Evolutionary conservation across 73 alveolate genomes (phyloP).

Genomic region (Paramecium sonneborni): DNA sequence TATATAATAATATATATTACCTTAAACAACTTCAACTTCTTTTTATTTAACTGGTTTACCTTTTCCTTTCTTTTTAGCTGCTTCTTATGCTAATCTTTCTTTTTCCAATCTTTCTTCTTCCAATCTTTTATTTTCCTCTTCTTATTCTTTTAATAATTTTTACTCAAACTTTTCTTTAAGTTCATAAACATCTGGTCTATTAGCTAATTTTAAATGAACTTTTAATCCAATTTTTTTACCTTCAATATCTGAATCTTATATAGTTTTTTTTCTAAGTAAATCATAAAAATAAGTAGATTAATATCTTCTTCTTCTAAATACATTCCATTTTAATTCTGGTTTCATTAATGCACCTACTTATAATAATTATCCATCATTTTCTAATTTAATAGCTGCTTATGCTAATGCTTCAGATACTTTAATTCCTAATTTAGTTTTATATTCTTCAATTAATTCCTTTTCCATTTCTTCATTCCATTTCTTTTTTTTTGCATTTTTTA

Average conservation of each 20-base stretch:
- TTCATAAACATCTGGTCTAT: constrained; percentile 58
- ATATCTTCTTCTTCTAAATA: constrained; percentile 38
- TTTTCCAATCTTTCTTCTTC: constrained; percentile 63
- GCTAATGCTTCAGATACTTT: not conserved
- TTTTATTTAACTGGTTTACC: constrained; percentile 57
- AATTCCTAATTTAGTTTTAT: constrained; percentile 54
- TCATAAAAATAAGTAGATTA: constrained; percentile 14
- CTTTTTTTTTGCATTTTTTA: constrained; percentile 80
- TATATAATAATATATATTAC: not conserved
- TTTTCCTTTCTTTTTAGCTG: constrained; percentile 58
- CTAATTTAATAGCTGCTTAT: constrained; percentile 18
- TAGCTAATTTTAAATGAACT: constrained; percentile 55
- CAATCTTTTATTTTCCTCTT: constrained; percentile 58
- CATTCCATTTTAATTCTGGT: constrained; percentile 52
- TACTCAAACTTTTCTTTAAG: constrained; percentile 44
- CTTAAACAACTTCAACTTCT: constrained; percentile 47
- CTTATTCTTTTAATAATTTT: constrained; percentile 50
- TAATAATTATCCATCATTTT: constrained; percentile 49
- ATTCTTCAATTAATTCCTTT: constrained; percentile 70
- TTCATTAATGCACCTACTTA: constrained; percentile 48
- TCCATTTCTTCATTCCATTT: constrained; percentile 88
- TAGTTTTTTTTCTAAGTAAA: constrained; percentile 49
- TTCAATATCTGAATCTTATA: constrained; percentile 57
- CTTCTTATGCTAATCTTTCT: constrained; percentile 65
- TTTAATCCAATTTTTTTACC: constrained; percentile 61